Evolutionary conservation across 2,329 filamentous ascomycete species (phyloP).

Genomic region (Aureobasidium mangrovei): DNA sequence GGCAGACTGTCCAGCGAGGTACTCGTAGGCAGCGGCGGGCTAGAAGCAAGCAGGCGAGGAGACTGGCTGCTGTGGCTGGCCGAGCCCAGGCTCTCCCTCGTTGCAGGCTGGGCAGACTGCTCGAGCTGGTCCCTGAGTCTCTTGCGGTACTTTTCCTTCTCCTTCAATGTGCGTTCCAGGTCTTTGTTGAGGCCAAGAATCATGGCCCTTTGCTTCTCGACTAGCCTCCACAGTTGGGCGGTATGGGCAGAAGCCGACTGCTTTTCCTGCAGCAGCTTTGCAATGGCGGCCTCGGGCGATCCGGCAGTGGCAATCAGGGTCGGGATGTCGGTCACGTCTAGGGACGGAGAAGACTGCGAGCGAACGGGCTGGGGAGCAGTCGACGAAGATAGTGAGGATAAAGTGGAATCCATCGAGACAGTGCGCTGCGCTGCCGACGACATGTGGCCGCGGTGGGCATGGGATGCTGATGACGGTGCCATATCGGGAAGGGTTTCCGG

Average conservation of each 20-base stretch:
- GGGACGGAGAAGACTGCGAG: slow-evolving; percentile 48
- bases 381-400: slow-evolving; percentile 50
- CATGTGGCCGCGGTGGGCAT: background rate
- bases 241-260: slow-evolving; percentile 83
- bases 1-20: slow-evolving; percentile 6
- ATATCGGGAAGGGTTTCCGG: background rate
- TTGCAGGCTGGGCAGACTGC: slow-evolving; percentile 26
- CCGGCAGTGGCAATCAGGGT: slow-evolving; percentile 75
- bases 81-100: slow-evolving; percentile 16
- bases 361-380: slow-evolving; percentile 50
- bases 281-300: slow-evolving; percentile 79
- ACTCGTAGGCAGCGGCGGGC: slow-evolving; percentile 9
- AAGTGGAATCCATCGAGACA: slow-evolving; percentile 87
- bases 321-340: slow-evolving; percentile 61
- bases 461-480: background rate
- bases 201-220: slow-evolving; percentile 93
- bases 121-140: slow-evolving; percentile 71
- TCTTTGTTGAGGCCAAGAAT: slow-evolving; percentile 92
- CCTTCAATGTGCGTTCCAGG: slow-evolving; percentile 79
- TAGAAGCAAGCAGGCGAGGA: slow-evolving; percentile 13
- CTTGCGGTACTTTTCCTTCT: slow-evolving; percentile 88
- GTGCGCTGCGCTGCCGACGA: slow-evolving; percentile 51
- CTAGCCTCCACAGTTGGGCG: slow-evolving; percentile 83
- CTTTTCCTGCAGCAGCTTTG: slow-evolving; percentile 85
- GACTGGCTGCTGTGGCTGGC: slow-evolving; percentile 23